Evolutionary conservation across 179 eudicot genomes (phyloP).

Genomic region (Silene vulgaris): DNA sequence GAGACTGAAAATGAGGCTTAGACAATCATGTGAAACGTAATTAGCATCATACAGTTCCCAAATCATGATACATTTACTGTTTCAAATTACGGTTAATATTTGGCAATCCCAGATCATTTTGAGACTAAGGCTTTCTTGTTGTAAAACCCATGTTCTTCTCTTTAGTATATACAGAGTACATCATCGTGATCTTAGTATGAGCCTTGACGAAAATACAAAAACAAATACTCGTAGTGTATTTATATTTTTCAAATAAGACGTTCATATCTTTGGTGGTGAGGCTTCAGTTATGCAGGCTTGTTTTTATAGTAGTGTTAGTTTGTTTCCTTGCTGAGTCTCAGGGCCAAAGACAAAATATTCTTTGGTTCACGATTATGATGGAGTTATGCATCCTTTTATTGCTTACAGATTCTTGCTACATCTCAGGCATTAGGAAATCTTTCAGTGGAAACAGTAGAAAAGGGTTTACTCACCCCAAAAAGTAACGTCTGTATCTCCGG

Average conservation of each 20-base stretch:
- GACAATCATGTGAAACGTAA: not conserved
- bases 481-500: slow-evolving; percentile 94
- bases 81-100: too few species aligned
- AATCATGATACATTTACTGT: not conserved
- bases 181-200: too few species aligned
- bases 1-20: not conserved
- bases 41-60: not conserved
- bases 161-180: not conserved
- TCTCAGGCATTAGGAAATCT: slow-evolving; percentile 74
- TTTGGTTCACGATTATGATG: too few species aligned
- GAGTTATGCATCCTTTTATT: too few species aligned
- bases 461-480: slow-evolving; percentile 81
- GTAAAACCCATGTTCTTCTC: not conserved
- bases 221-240: too few species aligned
- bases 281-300: too few species aligned
- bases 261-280: too few species aligned
- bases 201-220: too few species aligned
- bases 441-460: slow-evolving; percentile 76
- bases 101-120: not conserved
- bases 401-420: slow-evolving; percentile 1
- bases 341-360: too few species aligned
- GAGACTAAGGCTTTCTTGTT: not conserved
- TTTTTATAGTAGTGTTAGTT: not conserved
- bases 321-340: too few species aligned
- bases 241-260: too few species aligned